Evolutionary conservation across 2,329 filamentous ascomycete species (phyloP).

Genomic region (Botrytis cinerea): DNA sequence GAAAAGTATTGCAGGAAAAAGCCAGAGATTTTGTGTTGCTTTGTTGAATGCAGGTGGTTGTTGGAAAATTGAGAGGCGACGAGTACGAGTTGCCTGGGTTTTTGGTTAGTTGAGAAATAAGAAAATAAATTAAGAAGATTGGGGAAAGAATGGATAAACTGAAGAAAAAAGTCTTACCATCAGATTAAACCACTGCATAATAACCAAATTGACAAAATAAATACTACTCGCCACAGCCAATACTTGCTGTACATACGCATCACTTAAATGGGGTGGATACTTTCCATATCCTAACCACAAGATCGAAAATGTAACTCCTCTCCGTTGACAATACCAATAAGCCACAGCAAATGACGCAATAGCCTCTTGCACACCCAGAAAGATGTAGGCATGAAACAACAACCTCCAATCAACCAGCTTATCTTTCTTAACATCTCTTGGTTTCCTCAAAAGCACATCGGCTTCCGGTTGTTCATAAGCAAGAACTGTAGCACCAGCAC

Average conservation of each 20-base stretch:
- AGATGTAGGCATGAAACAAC: constrained; percentile 69
- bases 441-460: constrained; percentile 68
- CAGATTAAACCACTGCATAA: constrained; percentile 80
- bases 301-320: constrained; percentile 62
- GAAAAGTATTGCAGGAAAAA: constrained; percentile 71
- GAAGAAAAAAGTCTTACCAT: constrained; percentile 43
- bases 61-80: constrained; percentile 66
- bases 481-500: constrained; percentile 67
- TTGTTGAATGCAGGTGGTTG: constrained; percentile 68
- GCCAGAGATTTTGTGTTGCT: constrained; percentile 58
- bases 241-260: constrained; percentile 53
- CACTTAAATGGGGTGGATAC: constrained; percentile 46
- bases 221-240: constrained; percentile 48
- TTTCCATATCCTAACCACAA: constrained; percentile 69
- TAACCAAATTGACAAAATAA: constrained; percentile 76
- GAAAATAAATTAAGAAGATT: neutral
- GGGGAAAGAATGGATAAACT: neutral
- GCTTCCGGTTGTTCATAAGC: constrained; percentile 77
- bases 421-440: constrained; percentile 67
- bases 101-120: neutral
- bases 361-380: constrained; percentile 65
- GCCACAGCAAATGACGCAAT: constrained; percentile 62
- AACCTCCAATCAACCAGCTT: constrained; percentile 72
- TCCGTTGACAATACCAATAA: constrained; percentile 62
- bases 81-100: constrained; percentile 55